Percentiles rank a stretch among this genome's conserved stretches.
Evolutionary conservation across 257 asterid species (phyloP).

Genomic region (Nicotiana noctiflora): DNA sequence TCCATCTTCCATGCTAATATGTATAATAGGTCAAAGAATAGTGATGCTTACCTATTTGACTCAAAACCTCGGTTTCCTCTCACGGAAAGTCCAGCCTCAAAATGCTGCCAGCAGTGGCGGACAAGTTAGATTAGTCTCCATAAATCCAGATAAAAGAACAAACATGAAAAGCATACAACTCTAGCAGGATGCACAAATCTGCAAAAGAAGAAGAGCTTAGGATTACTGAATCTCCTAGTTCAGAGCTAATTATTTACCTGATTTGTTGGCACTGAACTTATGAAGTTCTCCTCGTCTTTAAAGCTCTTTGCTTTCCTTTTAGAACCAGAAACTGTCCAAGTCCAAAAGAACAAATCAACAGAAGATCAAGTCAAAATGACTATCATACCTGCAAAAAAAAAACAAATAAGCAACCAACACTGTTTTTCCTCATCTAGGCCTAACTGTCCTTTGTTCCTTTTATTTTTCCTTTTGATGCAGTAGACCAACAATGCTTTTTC

Average conservation of each 20-base stretch:
- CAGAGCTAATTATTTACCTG: slow-evolving; percentile 40
- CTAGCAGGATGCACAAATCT: neutral
- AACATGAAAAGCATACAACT: neutral
- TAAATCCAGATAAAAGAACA: neutral
- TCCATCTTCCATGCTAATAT: neutral
- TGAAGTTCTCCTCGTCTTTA: slow-evolving; percentile 87
- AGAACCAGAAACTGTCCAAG: slow-evolving; percentile 56
- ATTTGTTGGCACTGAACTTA: slow-evolving; percentile 86
- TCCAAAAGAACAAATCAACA: slow-evolving; percentile 10
- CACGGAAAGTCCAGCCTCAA: slow-evolving; percentile 87
- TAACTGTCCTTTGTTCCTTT: neutral
- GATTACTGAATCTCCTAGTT: neutral
- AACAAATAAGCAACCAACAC: neutral
- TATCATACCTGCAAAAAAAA: neutral
- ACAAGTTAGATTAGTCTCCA: neutral
- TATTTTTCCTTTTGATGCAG: neutral
- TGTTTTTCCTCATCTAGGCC: neutral
- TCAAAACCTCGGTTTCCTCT: slow-evolving; percentile 60
- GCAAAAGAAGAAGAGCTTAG: neutral
- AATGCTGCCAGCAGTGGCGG: slow-evolving; percentile 56
- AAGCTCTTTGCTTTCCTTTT: slow-evolving; percentile 74
- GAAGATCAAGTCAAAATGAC: neutral
- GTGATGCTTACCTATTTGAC: slow-evolving; percentile 52
- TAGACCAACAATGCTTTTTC: neutral
- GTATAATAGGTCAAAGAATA: neutral